Percentiles rank a stretch among this genome's conserved stretches.
Conservation (phyloP, 2,329 filamentous ascomycete genomes). For the Colletotrichum orchidophilum region DNA sequence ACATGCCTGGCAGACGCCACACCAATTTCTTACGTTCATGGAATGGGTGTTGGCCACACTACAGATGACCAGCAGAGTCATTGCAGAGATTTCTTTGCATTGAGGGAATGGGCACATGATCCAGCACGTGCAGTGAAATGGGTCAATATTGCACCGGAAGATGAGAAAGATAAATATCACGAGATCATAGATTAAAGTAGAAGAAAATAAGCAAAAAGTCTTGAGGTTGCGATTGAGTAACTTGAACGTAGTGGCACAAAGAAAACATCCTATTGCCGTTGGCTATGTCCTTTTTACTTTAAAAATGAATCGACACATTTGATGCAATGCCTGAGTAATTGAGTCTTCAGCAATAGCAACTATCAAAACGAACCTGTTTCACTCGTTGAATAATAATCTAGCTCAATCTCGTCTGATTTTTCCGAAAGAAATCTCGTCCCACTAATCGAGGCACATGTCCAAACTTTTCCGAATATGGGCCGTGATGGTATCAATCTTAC, state of each 20-base stretch:
- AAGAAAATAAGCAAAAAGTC: too few species aligned
- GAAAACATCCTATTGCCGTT: too few species aligned
- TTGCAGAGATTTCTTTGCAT: conserved; percentile 23
- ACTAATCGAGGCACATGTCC: conserved; percentile 6
- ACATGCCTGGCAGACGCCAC: conserved; percentile 21
- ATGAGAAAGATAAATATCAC: conserved; percentile 19
- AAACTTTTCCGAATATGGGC: conserved; percentile 6
- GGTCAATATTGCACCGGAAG: conserved; percentile 14
- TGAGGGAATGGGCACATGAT: conserved; percentile 25
- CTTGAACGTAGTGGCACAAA: too few species aligned
- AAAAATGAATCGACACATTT: too few species aligned
- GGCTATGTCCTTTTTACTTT: too few species aligned
- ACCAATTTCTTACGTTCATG: conserved; percentile 18
- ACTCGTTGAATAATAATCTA: too few species aligned
- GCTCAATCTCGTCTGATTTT: too few species aligned
- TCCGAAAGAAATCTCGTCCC: too few species aligned
- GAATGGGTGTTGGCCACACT: conserved; percentile 25
- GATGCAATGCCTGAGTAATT: too few species aligned
- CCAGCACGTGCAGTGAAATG: conserved; percentile 4
- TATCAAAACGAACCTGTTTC: too few species aligned
- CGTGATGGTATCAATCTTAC: conserved; percentile 15
- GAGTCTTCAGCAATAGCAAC: too few species aligned
- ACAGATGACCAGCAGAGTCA: conserved; percentile 18
- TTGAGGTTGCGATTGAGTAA: too few species aligned
- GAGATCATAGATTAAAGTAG: neutral